phyloP scores from a whole-genome alignment of 1,284 basidiomycete species.

The Ustilago trichophora region DNA sequence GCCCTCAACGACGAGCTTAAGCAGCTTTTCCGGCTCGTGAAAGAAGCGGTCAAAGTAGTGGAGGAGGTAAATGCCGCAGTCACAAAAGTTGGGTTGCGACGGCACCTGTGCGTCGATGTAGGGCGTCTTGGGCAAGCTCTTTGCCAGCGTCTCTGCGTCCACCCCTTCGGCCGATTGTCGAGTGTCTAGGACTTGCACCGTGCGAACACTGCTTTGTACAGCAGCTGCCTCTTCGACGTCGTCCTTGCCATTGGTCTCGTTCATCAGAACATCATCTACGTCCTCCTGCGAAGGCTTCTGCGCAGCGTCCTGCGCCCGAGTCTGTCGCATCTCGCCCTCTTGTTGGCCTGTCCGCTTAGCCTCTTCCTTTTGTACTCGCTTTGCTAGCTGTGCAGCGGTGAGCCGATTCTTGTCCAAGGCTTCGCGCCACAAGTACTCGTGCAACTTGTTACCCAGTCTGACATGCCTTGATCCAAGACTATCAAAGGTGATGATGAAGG shows the following conservation, averaged over 20 bases:
- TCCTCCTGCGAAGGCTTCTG: neutral
- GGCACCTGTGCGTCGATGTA: constrained; percentile 68
- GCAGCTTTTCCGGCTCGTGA: constrained; percentile 41
- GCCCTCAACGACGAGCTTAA: constrained; percentile 15
- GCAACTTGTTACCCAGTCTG: constrained; percentile 74
- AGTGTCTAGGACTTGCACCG: constrained; percentile 14
- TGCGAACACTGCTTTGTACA: neutral
- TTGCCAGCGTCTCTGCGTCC: constrained; percentile 18
- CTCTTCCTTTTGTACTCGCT: neutral
- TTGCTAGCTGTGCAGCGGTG: neutral
- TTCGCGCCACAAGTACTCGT: constrained; percentile 78
- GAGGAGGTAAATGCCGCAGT: constrained; percentile 74
- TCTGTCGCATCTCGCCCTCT: neutral
- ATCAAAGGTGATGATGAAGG: constrained; percentile 72
- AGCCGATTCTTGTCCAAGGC: constrained; percentile 78
- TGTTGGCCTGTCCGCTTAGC: neutral
- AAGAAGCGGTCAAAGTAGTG: constrained; percentile 64
- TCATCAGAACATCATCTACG: neutral
- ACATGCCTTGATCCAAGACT: constrained; percentile 80
- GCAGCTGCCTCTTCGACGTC: neutral
- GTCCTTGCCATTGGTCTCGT: neutral
- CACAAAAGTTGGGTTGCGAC: constrained; percentile 81
- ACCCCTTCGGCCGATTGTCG: neutral
- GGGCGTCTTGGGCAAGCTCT: constrained; percentile 19
- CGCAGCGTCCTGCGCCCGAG: neutral